A percentile compares a stretch with the other conserved stretches of the same genome.
phyloP scores from a whole-genome alignment of 495 filamentous ascomycete species.

The Neurospora terricola region DNA sequence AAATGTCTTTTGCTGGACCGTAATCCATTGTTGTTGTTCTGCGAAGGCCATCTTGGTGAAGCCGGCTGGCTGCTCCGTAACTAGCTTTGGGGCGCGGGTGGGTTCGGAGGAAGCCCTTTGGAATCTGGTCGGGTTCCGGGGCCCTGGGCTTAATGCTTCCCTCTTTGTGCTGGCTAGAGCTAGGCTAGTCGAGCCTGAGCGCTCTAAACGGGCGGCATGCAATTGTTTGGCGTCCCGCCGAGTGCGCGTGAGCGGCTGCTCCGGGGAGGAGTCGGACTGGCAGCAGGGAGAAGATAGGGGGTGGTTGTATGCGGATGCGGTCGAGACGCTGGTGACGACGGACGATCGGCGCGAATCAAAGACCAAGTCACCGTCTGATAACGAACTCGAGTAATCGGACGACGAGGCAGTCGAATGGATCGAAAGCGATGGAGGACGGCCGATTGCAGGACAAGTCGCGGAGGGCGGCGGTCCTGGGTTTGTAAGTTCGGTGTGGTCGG shows the following conservation, averaged over 20 bases:
- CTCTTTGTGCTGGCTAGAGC: conserved; percentile 15
- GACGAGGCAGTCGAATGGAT: conserved; percentile 15
- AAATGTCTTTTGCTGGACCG: conserved; percentile 98
- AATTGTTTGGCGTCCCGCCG: conserved; percentile 25
- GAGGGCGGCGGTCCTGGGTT: neutral
- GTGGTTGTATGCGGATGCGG: neutral
- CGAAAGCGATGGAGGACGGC: conserved; percentile 19
- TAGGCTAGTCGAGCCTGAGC: conserved; percentile 24
- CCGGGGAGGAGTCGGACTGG: neutral
- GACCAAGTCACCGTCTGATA: conserved; percentile 9
- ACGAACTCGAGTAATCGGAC: conserved; percentile 10
- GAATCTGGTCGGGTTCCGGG: conserved; percentile 18
- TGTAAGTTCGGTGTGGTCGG: neutral
- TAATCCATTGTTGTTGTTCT: conserved; percentile 83
- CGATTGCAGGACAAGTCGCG: neutral
- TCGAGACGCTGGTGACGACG: conserved; percentile 17
- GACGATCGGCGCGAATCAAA: conserved; percentile 22
- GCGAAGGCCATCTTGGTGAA: conserved; percentile 41
- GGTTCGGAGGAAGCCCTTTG: conserved; percentile 17
- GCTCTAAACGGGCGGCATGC: conserved; percentile 23
- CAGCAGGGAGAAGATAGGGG: neutral
- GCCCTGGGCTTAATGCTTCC: conserved; percentile 1
- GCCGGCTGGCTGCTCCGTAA: conserved; percentile 1
- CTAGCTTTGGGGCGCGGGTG: conserved; percentile 13
- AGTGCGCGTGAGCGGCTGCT: conserved; percentile 13